These are phyloP conservation scores for Apiotrichum veenhuisii DNA, from an alignment of 1,284 basidiomycete species.

Conservation along the genomic window DNA sequence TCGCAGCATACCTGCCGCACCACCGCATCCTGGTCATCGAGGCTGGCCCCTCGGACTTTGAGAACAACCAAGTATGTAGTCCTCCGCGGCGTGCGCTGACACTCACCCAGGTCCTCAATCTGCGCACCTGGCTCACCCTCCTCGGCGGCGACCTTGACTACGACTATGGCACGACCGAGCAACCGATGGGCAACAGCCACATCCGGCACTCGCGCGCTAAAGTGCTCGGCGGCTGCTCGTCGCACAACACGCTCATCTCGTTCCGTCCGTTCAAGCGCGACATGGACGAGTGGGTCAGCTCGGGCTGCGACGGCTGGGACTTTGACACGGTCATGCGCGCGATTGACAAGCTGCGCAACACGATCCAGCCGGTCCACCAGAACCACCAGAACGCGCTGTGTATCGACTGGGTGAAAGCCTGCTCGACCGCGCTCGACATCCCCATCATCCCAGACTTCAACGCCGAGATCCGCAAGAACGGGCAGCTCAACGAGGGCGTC, in stretches of 20 bases:
- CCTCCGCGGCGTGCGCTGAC: too few species aligned
- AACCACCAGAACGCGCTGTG: constrained; percentile 18
- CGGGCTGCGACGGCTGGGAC: constrained; percentile 15
- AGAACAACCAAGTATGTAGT: too few species aligned
- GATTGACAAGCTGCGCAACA: constrained; percentile 22
- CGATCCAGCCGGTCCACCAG: constrained; percentile 15
- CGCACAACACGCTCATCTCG: constrained; percentile 24
- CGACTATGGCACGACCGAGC: constrained; percentile 20
- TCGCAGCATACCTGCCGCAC: constrained; percentile 45
- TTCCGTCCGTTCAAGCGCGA: constrained; percentile 20
- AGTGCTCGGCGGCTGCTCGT: constrained; percentile 18
- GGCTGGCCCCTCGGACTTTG: constrained; percentile 15
- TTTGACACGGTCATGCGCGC: constrained; percentile 17
- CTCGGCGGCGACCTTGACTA: constrained; percentile 21
- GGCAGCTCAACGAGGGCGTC: constrained; percentile 15
- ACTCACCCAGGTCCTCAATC: constrained; percentile 22
- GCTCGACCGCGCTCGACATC: constrained; percentile 12
- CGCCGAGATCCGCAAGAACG: constrained; percentile 10
- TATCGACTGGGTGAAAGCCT: constrained; percentile 16
- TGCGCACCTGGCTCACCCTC: constrained; percentile 18
- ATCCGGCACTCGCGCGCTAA: constrained; percentile 22
- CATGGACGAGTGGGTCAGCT: constrained; percentile 15
- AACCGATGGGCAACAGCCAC: constrained; percentile 19
- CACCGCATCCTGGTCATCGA: constrained; percentile 22
- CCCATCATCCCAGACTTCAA: constrained; percentile 22